Conservation (phyloP, 352 stramenopile species). For the Phytophthora hibernalis region DNA sequence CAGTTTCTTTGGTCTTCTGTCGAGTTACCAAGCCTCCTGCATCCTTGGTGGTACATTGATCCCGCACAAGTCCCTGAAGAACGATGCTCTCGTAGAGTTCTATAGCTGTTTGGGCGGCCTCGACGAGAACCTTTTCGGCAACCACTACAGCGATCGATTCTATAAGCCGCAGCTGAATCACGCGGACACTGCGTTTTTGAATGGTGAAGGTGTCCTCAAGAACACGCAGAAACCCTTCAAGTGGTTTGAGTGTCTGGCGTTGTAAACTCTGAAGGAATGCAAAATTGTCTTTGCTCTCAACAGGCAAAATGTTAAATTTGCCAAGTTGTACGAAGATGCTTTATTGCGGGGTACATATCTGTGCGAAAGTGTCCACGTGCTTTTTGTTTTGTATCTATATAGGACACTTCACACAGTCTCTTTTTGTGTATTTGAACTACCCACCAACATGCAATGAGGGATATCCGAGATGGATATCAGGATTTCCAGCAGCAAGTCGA, state of each 20-base stretch:
- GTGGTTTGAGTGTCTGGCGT: slow-evolving; percentile 48
- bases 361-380: too few species aligned
- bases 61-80: slow-evolving; percentile 36
- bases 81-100: slow-evolving; percentile 53
- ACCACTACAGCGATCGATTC: slow-evolving; percentile 31
- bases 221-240: slow-evolving; percentile 43
- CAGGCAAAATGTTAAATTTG: too few species aligned
- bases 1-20: slow-evolving; percentile 42
- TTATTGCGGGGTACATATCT: too few species aligned
- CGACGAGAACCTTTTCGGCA: slow-evolving; percentile 31
- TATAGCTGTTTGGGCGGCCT: slow-evolving; percentile 44
- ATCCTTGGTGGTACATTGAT: slow-evolving; percentile 22
- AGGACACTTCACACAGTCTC: too few species aligned
- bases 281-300: too few species aligned
- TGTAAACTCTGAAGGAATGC: slow-evolving; percentile 11
- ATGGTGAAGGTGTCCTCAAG: slow-evolving; percentile 41
- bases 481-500: too few species aligned
- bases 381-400: too few species aligned
- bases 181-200: slow-evolving; percentile 48
- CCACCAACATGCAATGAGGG: too few species aligned
- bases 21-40: slow-evolving; percentile 23
- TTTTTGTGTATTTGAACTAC: too few species aligned
- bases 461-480: too few species aligned
- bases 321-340: too few species aligned
- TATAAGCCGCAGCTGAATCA: slow-evolving; percentile 54